Conservation (phyloP, 2,329 filamentous ascomycete species). For the Aspergillus tanneri region DNA sequence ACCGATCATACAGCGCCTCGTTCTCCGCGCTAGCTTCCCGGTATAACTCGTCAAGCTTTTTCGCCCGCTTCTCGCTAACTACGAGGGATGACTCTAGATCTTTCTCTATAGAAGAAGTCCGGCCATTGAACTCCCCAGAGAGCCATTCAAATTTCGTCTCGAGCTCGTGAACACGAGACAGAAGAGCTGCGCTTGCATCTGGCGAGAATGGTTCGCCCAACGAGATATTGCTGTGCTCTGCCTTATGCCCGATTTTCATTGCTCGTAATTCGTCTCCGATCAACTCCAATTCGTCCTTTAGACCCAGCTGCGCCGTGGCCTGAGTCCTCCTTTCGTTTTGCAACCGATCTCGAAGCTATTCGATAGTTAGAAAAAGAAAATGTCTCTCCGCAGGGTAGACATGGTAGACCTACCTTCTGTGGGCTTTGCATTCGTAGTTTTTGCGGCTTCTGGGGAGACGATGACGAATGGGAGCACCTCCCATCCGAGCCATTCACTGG, state of each 20-base stretch:
- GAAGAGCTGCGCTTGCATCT: constrained; percentile 24
- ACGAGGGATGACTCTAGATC: constrained; percentile 72
- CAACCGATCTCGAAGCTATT: constrained; percentile 70
- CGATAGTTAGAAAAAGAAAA: constrained; percentile 1
- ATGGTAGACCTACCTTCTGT: constrained; percentile 49
- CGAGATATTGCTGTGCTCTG: constrained; percentile 29
- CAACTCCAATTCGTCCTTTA: constrained; percentile 74
- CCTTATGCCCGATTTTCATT: constrained; percentile 36
- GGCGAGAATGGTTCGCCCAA: constrained; percentile 19
- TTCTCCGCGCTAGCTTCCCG: constrained; percentile 87
- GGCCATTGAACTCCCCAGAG: constrained; percentile 59
- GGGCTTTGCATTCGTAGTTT: constrained; percentile 67
- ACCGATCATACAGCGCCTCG: constrained; percentile 84
- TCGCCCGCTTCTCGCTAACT: constrained; percentile 74
- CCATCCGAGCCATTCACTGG: constrained; percentile 33
- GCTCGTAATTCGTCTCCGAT: constrained; percentile 76
- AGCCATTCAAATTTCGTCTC: constrained; percentile 65
- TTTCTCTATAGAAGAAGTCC: constrained; percentile 63
- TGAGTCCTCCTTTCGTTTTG: constrained; percentile 77
- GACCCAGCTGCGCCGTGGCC: constrained; percentile 64
- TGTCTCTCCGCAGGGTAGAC: not conserved
- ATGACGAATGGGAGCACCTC: constrained; percentile 47
- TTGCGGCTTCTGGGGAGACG: constrained; percentile 69
- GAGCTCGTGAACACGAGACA: constrained; percentile 61
- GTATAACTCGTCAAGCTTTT: constrained; percentile 83